A percentile compares a stretch with the other conserved stretches of the same genome.
phyloP scores from a whole-genome alignment of 345 rosid genomes.

The Salix brachista region DNA sequence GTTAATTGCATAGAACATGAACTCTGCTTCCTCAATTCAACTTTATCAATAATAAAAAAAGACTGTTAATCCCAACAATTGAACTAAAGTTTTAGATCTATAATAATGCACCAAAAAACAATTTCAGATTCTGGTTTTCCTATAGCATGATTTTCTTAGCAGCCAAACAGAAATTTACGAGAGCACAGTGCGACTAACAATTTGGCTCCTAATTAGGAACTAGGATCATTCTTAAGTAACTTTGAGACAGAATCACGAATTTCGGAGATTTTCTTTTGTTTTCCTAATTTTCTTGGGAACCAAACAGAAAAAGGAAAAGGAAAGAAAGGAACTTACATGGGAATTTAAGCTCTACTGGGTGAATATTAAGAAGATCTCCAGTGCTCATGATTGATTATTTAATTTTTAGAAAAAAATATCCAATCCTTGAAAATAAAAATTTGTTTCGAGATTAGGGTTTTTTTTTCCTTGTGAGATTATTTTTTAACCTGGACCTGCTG shows the following conservation, averaged over 20 bases:
- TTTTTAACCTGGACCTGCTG: background rate
- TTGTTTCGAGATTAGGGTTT: background rate
- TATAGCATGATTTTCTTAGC: background rate
- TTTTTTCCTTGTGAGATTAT: background rate
- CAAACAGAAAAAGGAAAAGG: conserved; percentile 15
- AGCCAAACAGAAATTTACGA: conserved; percentile 4
- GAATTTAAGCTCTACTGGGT: background rate
- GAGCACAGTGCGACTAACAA: background rate
- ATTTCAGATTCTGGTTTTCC: background rate
- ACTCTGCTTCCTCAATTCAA: conserved; percentile 81
- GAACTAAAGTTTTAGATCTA: background rate
- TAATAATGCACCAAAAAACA: background rate
- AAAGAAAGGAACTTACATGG: background rate
- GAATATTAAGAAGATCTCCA: background rate
- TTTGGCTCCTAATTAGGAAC: background rate
- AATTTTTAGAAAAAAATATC: background rate
- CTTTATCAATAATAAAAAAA: conserved; percentile 21
- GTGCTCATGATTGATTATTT: background rate
- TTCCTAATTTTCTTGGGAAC: background rate
- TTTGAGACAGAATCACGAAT: background rate
- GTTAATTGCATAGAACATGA: conserved; percentile 70
- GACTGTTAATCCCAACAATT: background rate
- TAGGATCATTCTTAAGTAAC: background rate
- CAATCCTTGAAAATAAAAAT: background rate
- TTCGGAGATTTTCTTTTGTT: background rate